These are phyloP conservation scores for Myriosclerotinia scirpicola DNA, from an alignment of 2,329 filamentous ascomycete species.

Conservation along the genomic window DNA sequence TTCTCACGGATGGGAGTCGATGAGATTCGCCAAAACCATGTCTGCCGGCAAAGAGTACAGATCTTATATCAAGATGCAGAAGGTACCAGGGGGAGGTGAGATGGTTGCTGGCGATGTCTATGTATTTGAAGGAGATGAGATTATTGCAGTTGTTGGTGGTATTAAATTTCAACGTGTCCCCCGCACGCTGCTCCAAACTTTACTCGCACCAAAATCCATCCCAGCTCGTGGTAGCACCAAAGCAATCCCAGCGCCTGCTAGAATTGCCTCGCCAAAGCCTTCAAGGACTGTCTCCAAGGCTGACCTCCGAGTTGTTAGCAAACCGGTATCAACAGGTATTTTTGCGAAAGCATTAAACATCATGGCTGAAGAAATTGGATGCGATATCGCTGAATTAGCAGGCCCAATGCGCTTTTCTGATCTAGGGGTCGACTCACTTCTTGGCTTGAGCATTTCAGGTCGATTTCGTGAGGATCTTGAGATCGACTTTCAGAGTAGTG, in stretches of 20 bases:
- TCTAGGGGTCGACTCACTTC: constrained; percentile 60
- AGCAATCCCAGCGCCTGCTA: background rate
- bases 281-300: background rate
- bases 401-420: constrained; percentile 56
- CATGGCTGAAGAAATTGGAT: constrained; percentile 56
- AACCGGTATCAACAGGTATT: constrained; percentile 29
- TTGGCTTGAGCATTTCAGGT: constrained; percentile 56
- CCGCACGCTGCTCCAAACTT: constrained; percentile 20
- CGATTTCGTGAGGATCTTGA: constrained; percentile 58
- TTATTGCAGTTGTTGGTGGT: constrained; percentile 41
- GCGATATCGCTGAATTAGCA: constrained; percentile 53
- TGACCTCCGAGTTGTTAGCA: constrained; percentile 31
- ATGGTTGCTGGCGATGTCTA: constrained; percentile 43
- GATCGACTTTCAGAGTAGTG: constrained; percentile 50
- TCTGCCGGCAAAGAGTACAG: constrained; percentile 31
- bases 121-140: constrained; percentile 40
- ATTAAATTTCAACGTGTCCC: constrained; percentile 33
- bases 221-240: constrained; percentile 4
- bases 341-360: constrained; percentile 50
- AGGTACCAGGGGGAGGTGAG: constrained; percentile 36
- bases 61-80: constrained; percentile 38
- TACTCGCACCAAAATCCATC: constrained; percentile 22
- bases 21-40: constrained; percentile 33
- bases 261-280: background rate
- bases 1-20: constrained; percentile 36